Evolutionary conservation across 495 filamentous ascomycete species (phyloP).

Genomic region (Lasiosphaeria hispida): DNA sequence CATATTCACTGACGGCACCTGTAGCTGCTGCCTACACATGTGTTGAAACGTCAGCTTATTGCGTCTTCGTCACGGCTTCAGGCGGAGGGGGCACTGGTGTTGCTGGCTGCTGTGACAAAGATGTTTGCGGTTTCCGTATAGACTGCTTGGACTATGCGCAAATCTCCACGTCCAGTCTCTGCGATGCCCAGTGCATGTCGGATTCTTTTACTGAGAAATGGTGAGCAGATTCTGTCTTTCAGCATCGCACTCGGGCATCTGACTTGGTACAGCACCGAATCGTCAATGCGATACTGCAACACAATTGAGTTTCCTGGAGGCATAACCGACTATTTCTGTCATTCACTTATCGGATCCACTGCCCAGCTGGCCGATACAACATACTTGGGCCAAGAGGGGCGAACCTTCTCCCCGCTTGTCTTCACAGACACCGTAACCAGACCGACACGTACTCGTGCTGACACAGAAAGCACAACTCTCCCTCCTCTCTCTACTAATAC

Average conservation of each 20-base stretch:
- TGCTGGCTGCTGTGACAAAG: conserved; percentile 25
- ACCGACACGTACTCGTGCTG: background rate
- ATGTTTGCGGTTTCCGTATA: conserved; percentile 8
- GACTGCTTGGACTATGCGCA: conserved; percentile 10
- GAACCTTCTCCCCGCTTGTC: conserved; percentile 27
- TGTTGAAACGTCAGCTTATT: conserved; percentile 1
- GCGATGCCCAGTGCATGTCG: conserved; percentile 10
- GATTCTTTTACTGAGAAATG: conserved; percentile 10
- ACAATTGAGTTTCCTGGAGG: conserved; percentile 36
- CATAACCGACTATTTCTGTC: conserved; percentile 42
- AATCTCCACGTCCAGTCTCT: background rate
- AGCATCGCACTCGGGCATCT: background rate
- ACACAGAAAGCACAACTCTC: conserved; percentile 3
- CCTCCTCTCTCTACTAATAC: conserved; percentile 1
- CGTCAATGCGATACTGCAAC: conserved; percentile 31
- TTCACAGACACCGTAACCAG: conserved; percentile 12
- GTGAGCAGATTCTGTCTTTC: background rate
- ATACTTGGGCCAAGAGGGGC: conserved; percentile 31
- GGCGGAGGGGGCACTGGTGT: conserved; percentile 4
- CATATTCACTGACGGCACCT: background rate
- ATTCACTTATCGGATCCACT: conserved; percentile 23
- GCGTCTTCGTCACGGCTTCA: conserved; percentile 7
- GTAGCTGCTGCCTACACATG: conserved; percentile 34
- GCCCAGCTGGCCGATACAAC: conserved; percentile 37
- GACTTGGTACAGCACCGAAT: conserved; percentile 25